Evolutionary conservation across 2,329 filamentous ascomycete genomes (phyloP), one percentile per base, ranked within the genome.

Genomic region (Bipolaris zeicola): DNA sequence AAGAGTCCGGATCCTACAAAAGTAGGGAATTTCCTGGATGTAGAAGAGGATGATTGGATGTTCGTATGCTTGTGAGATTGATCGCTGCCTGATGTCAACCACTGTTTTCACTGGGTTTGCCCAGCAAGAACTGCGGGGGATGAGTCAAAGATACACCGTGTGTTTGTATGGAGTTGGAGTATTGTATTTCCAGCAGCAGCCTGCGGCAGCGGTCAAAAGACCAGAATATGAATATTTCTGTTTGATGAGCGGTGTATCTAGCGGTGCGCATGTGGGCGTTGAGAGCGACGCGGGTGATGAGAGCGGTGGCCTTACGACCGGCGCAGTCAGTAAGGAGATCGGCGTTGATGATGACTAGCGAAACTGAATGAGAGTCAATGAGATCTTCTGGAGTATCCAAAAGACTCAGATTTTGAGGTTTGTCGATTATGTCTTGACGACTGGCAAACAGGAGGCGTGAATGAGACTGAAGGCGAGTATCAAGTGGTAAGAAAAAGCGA

Each of bases 1-100:
- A 43, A 47, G 31, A 16, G 33, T 46, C 8, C 18, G 10, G 47
- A 14, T 31, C 26, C 37, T 48, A 18, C 16, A 22, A 36, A 47
- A n/a, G 20, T n/a, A 44, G 43, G 41, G 44, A 18, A 10, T 6
- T 24, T 50, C 44, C 10, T 43, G 11, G 13, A 14, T 41, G 20
- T n/a, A 8, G 11, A 14, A 33, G 8, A 33, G 20, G 13, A n/a
- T 20, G 24, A 24, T n/a, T 10, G 43, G 34, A 46, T 37, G 16
- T 14, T 39, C 33, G 34, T 24, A n/a, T 39, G 11, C 7, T 31
- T 39, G 36, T 45, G 42, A 50, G 41, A 22, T 7, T 26, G 39
- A 43, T 34, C 22, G 50, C 52, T 62, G 53, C 46, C 46, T 57
- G 34, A 43, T 52, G 38, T 52, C 39, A 61, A 60, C 55, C 51